These are phyloP conservation scores for Fomitiporia mediterranea DNA, from an alignment of 1,284 basidiomycete species.

Conservation along the genomic window DNA sequence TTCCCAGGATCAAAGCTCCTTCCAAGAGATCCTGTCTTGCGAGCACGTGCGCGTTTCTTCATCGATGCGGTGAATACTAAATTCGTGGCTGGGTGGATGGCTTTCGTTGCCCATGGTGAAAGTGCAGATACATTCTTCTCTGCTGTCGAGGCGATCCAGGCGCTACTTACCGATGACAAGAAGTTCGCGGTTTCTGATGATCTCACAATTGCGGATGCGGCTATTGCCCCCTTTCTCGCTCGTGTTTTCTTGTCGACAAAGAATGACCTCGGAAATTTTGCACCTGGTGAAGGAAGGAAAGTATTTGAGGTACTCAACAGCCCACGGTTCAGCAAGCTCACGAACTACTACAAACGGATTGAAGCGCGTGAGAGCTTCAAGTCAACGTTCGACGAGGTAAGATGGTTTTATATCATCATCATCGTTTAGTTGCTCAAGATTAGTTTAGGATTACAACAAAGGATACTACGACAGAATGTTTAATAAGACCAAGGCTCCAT, in stretches of 20 bases:
- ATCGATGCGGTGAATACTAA: constrained; percentile 46
- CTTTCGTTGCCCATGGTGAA: constrained; percentile 38
- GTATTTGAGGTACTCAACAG: constrained; percentile 37
- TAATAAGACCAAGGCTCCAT: no score
- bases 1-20: constrained; percentile 43
- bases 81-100: constrained; percentile 35
- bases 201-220: constrained; percentile 33
- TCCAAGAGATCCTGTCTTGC: constrained; percentile 47
- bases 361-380: constrained; percentile 45
- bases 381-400: constrained; percentile 39
- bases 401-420: constrained; percentile 19
- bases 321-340: constrained; percentile 38
- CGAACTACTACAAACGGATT: constrained; percentile 38
- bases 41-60: constrained; percentile 58
- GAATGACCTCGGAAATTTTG: constrained; percentile 39
- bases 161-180: constrained; percentile 36
- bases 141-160: constrained; percentile 39
- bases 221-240: constrained; percentile 33
- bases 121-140: constrained; percentile 36
- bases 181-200: constrained; percentile 40
- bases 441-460: no score
- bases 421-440: no score
- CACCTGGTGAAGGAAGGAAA: constrained; percentile 38
- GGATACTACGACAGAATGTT: no score
- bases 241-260: constrained; percentile 37